These are phyloP conservation scores for Yarrowia osloensis DNA, from an alignment of 805 yeast genomes.

Conservation along the genomic window DNA sequence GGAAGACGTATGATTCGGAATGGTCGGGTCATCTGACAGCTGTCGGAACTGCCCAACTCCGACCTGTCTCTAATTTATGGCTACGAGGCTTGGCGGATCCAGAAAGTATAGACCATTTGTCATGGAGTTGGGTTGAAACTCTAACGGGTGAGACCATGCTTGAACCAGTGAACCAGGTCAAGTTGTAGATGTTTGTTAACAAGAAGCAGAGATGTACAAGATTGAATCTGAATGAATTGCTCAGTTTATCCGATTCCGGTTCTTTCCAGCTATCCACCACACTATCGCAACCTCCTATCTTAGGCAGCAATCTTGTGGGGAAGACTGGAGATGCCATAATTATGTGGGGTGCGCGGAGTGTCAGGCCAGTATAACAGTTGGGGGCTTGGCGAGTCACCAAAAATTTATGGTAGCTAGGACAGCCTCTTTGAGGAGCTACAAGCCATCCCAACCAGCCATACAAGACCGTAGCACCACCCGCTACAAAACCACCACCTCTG, in stretches of 20 bases:
- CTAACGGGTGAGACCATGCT: not conserved
- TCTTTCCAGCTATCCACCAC: not conserved
- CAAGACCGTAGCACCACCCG: not conserved
- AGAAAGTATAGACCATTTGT: not conserved
- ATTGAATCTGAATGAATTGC: not conserved
- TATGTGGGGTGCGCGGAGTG: not conserved
- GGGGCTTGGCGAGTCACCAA: not conserved
- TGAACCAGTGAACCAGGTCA: not conserved
- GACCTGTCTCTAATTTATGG: not conserved
- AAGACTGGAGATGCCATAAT: conserved; percentile 8
- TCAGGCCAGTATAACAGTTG: not conserved
- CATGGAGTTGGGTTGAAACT: not conserved
- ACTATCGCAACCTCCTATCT: not conserved
- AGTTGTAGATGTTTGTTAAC: not conserved
- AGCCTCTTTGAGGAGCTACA: not conserved
- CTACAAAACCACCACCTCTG: not conserved
- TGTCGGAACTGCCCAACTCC: too few relatives aligned
- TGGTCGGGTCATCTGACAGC: not conserved
- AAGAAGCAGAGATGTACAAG: too few relatives aligned
- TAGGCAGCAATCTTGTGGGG: conserved; percentile 17
- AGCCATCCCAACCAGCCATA: not conserved
- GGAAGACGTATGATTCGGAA: not conserved
- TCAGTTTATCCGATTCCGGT: not conserved
- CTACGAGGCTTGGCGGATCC: not conserved
- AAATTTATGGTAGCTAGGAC: not conserved